Base-by-base conservation (phyloP, 495 filamentous ascomycete genomes). In the Penicillium robsamsonii region DNA sequence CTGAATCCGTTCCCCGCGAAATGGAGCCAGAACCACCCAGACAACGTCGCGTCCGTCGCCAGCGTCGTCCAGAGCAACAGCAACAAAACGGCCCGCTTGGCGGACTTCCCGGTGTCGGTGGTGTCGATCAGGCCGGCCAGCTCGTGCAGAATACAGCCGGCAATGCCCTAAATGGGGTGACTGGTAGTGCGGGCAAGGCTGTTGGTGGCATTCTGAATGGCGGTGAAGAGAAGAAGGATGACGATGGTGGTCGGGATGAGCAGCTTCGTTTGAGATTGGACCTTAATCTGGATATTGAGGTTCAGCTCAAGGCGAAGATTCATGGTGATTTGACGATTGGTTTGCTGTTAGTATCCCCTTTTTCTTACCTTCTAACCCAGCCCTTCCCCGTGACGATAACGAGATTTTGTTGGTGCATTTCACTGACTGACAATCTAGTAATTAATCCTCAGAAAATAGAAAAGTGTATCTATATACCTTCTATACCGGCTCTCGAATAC, bases 291-390 rank as follows among this genome's bases (percentile, higher is more conserved):
- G 92, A 96, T 68, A 83, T 96, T 60, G 88, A 95, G 78, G 86
- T 96, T 31, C 86, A 91, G 68, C 76, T 96, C 1, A 95, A 95
- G 82, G 92, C 92, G 18, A 89, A 90, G 75, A 94, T 96, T 68
- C 88, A 93, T 64, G 90, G 92, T 71, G 92, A 96, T 78, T 75
- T 96, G 64, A 94, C 90, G 38, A 67, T 96, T 50, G 86, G 87
- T 49, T 78, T 96, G 61, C 81, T 96, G 91, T 93, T 77, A 75
- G 89, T 87, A 62, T 58, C 37, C 25, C 46, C 57, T 48, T 42
- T 30, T 60, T 29, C 58, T 55, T 31, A 24, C 41, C 10, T 30
- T 4, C n/a, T 15, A 30, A 35, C 25, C 48, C 45, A 17, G 6
- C 12, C 46, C 31, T 5, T 33, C 0, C 9, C 30, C 4, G 10